phyloP scores from a whole-genome alignment of 192 early-diverging fungal genomes.

The Rhizophagus clarus region DNA sequence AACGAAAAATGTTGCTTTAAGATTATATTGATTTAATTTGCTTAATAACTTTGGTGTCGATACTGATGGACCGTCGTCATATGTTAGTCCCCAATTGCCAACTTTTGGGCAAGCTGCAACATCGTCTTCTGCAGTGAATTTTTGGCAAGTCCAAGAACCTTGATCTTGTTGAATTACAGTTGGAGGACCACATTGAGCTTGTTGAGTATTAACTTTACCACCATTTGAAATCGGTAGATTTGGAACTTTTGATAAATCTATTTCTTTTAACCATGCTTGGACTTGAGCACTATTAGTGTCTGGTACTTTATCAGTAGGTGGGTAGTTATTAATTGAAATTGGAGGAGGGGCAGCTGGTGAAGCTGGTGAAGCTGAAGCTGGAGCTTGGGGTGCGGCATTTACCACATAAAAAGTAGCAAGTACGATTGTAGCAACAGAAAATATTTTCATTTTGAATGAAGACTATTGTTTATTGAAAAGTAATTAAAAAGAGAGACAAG shows the following conservation, averaged over 20 bases:
- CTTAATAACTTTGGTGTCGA: slow-evolving; percentile 48
- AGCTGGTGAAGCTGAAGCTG: background rate
- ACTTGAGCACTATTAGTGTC: slow-evolving; percentile 38
- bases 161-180: slow-evolving; percentile 39
- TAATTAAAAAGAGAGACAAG: no score
- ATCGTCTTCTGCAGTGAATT: slow-evolving; percentile 41
- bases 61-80: slow-evolving; percentile 58
- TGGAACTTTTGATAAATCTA: slow-evolving; percentile 39
- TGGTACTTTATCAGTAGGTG: slow-evolving; percentile 33
- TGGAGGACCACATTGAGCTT: slow-evolving; percentile 10
- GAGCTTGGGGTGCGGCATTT: background rate
- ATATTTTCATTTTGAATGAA: slow-evolving; percentile 1
- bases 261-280: slow-evolving; percentile 42
- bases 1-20: slow-evolving; percentile 59
- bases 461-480: no score
- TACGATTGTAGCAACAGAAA: background rate
- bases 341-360: background rate
- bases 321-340: slow-evolving; percentile 20
- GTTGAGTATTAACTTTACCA: slow-evolving; percentile 25
- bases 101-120: slow-evolving; percentile 50
- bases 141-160: slow-evolving; percentile 59
- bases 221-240: slow-evolving; percentile 41
- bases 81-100: slow-evolving; percentile 60
- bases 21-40: slow-evolving; percentile 41
- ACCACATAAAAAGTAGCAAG: background rate